Base-by-base conservation (phyloP, 805 yeast species). In the Ogataea paradorogensis region DNA sequence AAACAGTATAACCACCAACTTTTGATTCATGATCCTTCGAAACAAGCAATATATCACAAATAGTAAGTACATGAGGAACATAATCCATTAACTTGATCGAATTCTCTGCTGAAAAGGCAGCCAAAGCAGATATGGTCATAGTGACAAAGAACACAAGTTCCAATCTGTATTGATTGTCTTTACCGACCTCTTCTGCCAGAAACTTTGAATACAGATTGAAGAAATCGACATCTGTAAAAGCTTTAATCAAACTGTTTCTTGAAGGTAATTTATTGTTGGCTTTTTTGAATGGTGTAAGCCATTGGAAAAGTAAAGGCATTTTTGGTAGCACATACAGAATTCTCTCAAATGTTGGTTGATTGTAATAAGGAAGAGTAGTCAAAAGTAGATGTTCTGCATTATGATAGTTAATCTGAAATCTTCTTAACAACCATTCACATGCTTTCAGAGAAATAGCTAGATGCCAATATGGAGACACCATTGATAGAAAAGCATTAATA, bases 401-500 rank as follows among this genome's bases (percentile, higher is more conserved):
- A 54, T 84, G 82, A 34, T 85, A 70, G 58, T 93, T 90, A 50
- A 88, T 78, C 56, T 88, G 82, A 67, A 81, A 93, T 52, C 98
- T 76, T 66, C 99, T 82, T 14, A 93, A 82, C 16, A 90, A 77
- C 99, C 99, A 93, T 67, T 93, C 99, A 9, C 88, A 70, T 5
- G 96, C 91, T 52, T 82, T 81, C 35, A 87, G 55, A 3, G 96
- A 74, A 16, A 95, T 86, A 15, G 80, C 73, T 38, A 89, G 65
- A 47, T 79, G 74, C 74, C 91, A 79, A 60, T 80, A 81, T 2
- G 95, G 87, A 3, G 95, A 81, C 8, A 81, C 69, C 50, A 91
- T 69, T 43, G 82, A 72, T 45, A 93, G 65, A 56, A 86, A 91
- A 9, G 81, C 81, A 44, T 78, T 76, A 36, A 91, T 76, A 22